Conservation (phyloP, 139 green algal species). For the Helicosporidium sp. region DNA sequence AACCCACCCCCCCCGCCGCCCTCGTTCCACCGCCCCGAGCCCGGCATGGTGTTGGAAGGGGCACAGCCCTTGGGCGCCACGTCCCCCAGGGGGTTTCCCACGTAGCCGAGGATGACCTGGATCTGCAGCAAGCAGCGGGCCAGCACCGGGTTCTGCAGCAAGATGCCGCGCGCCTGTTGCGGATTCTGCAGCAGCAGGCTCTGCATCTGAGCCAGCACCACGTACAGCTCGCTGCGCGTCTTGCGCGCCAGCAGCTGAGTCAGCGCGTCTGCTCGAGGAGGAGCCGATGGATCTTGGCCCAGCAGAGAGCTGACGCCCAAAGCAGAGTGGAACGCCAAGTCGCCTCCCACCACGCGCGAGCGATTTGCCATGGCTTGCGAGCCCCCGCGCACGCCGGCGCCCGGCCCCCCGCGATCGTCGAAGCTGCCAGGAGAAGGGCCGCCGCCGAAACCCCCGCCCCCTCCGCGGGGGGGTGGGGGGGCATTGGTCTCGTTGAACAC, state of each 20-base stretch:
- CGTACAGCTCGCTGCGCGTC: constrained; percentile 41
- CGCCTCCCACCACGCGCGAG: constrained; percentile 11
- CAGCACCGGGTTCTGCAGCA: constrained; percentile 65
- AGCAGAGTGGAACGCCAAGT: constrained; percentile 14
- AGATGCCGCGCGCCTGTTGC: constrained; percentile 41
- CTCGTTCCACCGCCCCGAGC: not conserved
- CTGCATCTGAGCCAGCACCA: constrained; percentile 40
- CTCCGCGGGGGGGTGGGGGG: not conserved
- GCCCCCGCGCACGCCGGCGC: not conserved
- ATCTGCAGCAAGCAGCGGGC: constrained; percentile 72
- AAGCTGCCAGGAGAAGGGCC: not conserved
- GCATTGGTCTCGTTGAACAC: too few relatives aligned
- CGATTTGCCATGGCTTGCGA: too few relatives aligned
- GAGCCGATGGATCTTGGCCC: constrained; percentile 2
- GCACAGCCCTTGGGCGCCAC: constrained; percentile 9
- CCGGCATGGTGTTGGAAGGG: constrained; percentile 5
- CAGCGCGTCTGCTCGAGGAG: constrained; percentile 7
- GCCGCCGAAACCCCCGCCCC: not conserved
- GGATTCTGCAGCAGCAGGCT: constrained; percentile 18
- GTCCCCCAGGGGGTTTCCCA: constrained; percentile 23
- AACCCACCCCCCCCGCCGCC: not conserved
- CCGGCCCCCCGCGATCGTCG: not conserved
- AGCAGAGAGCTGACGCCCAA: constrained; percentile 10
- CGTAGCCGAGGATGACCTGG: constrained; percentile 66
- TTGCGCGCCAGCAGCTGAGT: constrained; percentile 21